Percentiles rank a stretch among this genome's conserved stretches.
Conservation (phyloP, 768 basidiomycete genomes). For the Pulveroboletus frians region DNA sequence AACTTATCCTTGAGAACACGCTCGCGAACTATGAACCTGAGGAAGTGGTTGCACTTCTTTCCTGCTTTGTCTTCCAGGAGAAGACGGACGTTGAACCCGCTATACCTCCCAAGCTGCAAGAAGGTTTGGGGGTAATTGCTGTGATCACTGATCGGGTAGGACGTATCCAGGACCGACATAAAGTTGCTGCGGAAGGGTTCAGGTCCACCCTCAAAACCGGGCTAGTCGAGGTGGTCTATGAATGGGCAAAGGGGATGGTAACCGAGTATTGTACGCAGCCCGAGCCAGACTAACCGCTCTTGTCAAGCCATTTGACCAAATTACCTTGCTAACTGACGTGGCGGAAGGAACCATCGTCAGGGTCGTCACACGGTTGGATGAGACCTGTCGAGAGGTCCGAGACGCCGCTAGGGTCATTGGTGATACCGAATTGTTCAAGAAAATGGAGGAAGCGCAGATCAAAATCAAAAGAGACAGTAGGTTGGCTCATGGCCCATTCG, state of each 20-base stretch:
- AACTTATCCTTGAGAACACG: conserved; percentile 94
- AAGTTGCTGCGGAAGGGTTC: conserved; percentile 75
- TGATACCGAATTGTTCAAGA: conserved; percentile 91
- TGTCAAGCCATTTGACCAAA: conserved; percentile 88
- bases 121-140: conserved; percentile 74
- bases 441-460: conserved; percentile 94
- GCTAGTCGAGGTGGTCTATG: conserved; percentile 93
- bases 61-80: conserved; percentile 97
- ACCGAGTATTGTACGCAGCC: conserved; percentile 16
- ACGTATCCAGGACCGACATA: conserved; percentile 72
- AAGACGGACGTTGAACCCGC: conserved; percentile 88
- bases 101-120: conserved; percentile 72
- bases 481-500: conserved; percentile 30
- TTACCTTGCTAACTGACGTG: conserved; percentile 87
- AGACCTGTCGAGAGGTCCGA: conserved; percentile 93
- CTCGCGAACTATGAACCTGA: conserved; percentile 87
- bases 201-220: conserved; percentile 82
- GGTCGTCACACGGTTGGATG: conserved; percentile 92
- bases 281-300: not conserved
- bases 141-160: conserved; percentile 75
- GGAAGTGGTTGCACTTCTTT: conserved; percentile 93
- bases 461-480: conserved; percentile 95
- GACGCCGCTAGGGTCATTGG: conserved; percentile 98
- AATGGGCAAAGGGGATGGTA: conserved; percentile 99
- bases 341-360: conserved; percentile 96